Percentiles rank a stretch among this genome's conserved stretches.
These are phyloP conservation scores for Pseudopyricularia cyperi DNA, from an alignment of 2,329 filamentous ascomycete genomes.

Conservation along the genomic window DNA sequence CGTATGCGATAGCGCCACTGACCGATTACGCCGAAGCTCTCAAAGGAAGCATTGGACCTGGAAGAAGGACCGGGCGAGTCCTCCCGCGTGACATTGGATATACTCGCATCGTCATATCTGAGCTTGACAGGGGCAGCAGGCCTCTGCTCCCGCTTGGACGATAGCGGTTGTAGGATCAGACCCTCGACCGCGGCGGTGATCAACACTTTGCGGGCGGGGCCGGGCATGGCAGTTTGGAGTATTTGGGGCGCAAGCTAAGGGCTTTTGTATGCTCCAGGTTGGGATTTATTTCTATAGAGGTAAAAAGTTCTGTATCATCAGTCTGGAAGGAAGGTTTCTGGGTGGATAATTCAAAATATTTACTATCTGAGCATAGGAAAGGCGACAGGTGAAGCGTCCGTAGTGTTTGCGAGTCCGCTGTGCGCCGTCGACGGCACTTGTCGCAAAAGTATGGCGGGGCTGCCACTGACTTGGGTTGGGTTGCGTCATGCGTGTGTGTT, in stretches of 20 bases:
- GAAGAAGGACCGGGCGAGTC: slow-evolving; percentile 25
- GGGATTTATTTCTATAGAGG: not conserved
- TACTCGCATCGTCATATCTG: slow-evolving; percentile 49
- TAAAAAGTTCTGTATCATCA: not conserved
- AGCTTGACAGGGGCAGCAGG: slow-evolving; percentile 46
- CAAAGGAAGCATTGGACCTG: slow-evolving; percentile 36
- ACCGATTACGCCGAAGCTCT: slow-evolving; percentile 49
- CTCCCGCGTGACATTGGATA: slow-evolving; percentile 31
- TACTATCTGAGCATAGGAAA: no score
- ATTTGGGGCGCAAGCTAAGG: not conserved
- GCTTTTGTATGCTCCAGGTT: not conserved
- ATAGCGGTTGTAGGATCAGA: slow-evolving; percentile 63
- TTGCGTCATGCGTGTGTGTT: not conserved
- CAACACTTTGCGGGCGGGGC: slow-evolving; percentile 64
- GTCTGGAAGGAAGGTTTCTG: no score
- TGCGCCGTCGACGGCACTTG: not conserved
- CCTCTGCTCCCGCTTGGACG: slow-evolving; percentile 46
- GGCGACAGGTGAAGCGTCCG: no score
- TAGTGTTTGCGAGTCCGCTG: no score
- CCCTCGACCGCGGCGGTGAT: slow-evolving; percentile 75
- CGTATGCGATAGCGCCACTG: slow-evolving; percentile 9
- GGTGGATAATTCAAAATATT: no score
- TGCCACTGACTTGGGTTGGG: not conserved
- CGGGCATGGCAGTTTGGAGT: slow-evolving; percentile 46
- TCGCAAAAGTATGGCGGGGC: not conserved